A percentile compares a stretch with the other conserved stretches of the same genome.
Evolutionary conservation across 1,284 basidiomycete genomes (phyloP).

Genomic region (Moesziomyces antarcticus): DNA sequence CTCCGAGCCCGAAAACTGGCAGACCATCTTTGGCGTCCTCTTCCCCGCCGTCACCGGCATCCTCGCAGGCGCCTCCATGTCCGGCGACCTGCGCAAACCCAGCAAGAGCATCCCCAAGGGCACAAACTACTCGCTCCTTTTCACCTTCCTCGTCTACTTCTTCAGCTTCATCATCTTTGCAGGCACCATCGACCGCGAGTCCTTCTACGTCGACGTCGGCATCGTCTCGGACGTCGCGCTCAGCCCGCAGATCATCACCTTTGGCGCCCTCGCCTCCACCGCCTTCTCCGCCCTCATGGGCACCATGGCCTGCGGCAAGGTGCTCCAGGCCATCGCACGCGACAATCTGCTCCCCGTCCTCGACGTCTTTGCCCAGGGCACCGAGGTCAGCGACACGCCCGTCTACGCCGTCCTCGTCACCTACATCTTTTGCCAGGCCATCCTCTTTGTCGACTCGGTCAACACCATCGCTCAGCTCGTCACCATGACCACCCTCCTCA

Average conservation of each 20-base stretch:
- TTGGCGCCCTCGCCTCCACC: slow-evolving; percentile 65
- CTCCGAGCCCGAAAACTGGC: slow-evolving; percentile 55
- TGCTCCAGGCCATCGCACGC: slow-evolving; percentile 66
- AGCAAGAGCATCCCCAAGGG: slow-evolving; percentile 68
- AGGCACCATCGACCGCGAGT: slow-evolving; percentile 61
- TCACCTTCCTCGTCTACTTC: slow-evolving; percentile 63
- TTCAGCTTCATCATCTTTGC: slow-evolving; percentile 63
- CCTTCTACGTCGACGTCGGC: slow-evolving; percentile 63
- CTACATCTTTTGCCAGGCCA: slow-evolving; percentile 60
- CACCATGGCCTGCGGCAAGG: slow-evolving; percentile 66
- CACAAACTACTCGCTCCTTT: slow-evolving; percentile 65
- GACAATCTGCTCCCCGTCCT: slow-evolving; percentile 64
- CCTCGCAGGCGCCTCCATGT: slow-evolving; percentile 66
- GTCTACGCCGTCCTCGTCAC: slow-evolving; percentile 64
- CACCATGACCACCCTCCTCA: slow-evolving; percentile 66
- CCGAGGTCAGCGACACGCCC: slow-evolving; percentile 62
- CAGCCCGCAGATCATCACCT: slow-evolving; percentile 63
- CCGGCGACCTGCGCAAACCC: slow-evolving; percentile 66
- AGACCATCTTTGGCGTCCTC: slow-evolving; percentile 65
- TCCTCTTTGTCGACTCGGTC: slow-evolving; percentile 65
- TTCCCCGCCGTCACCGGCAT: slow-evolving; percentile 67
- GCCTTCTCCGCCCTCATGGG: slow-evolving; percentile 67
- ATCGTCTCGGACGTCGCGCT: slow-evolving; percentile 64
- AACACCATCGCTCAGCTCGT: slow-evolving; percentile 67
- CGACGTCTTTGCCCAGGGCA: slow-evolving; percentile 64